Conservation (phyloP, 2,329 filamentous ascomycete species). For the Diaporthe humulicola region DNA sequence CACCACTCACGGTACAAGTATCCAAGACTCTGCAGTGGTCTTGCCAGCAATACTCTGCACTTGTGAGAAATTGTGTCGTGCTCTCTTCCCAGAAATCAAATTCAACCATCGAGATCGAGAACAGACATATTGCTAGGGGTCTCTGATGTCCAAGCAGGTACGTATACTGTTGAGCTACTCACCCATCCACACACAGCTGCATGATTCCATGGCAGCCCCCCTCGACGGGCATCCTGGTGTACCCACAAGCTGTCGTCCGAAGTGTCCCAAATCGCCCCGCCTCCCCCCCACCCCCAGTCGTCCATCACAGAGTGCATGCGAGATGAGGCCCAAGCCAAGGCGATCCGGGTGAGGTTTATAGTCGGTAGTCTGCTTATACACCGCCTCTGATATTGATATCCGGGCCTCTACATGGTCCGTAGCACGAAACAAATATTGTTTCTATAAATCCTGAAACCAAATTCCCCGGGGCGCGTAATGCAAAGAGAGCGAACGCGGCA, state of each 20-base stretch:
- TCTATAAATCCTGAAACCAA: constrained; percentile 37
- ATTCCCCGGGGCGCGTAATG: constrained; percentile 29
- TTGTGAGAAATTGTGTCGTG: not conserved
- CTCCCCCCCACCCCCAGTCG: not conserved
- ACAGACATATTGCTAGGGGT: not conserved
- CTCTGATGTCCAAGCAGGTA: constrained; percentile 1
- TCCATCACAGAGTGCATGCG: constrained; percentile 9
- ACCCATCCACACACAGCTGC: not conserved
- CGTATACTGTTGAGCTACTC: not conserved
- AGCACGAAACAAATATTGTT: constrained; percentile 24
- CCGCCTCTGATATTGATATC: constrained; percentile 25
- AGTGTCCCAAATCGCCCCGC: not conserved
- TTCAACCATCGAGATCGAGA: constrained; percentile 27
- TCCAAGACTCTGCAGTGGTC: constrained; percentile 1
- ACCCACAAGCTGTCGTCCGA: constrained; percentile 25
- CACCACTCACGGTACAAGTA: not conserved
- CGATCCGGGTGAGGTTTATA: constrained; percentile 18
- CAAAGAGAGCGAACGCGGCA: constrained; percentile 29
- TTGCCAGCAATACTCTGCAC: constrained; percentile 14
- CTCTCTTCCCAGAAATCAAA: constrained; percentile 8
- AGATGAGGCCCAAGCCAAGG: constrained; percentile 12
- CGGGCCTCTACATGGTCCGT: not conserved
- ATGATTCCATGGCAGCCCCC: not conserved
- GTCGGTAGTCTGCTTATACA: constrained; percentile 3
- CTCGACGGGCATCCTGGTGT: constrained; percentile 19